Evolutionary conservation across 2,329 filamentous ascomycete species (phyloP), one percentile per base, ranked within the genome.

Genomic region (Fusarium odoratissimum): DNA sequence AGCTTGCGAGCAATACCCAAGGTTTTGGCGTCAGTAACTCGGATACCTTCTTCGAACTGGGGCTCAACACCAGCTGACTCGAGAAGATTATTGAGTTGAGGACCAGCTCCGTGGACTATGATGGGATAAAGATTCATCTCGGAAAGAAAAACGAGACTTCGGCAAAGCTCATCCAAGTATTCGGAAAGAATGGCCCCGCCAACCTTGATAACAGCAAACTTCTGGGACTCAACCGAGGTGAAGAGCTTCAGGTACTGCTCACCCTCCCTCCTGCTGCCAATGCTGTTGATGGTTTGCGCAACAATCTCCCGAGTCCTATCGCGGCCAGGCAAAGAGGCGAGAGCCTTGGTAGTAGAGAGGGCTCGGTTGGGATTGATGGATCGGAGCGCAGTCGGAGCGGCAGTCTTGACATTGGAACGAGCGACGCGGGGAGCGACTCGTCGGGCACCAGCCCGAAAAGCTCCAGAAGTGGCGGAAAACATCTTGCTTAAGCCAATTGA

Each of bases 181-280:
- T 98, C 95, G 68, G 94, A 97, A 78, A 99, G 89, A 79, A 98
- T 98, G 72, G 95, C 96, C 71, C 95, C 96, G 70, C 95, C 96
- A 62, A 98, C 95, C 87, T 99, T 99, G 84, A 99, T 97, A 54
- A 99, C 95, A 75, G 95, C 95, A 82, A 98, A 99, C 80, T 97
- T 95, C 85, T 98, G 95, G 40, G 95, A 97, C 48, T 95, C 96
- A 70, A 98, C 95, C 38, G 95, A 97, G 76, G 93, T 96, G 87
- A 99, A 99, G 82, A 98, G 95, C 75, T 95, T 96, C 67, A 98
- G 91, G 83, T 98, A 98, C 84, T 98, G 95, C 86, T 98, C 94
- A 72, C 97, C 94, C 86, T 99, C 95, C 69, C 95, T 89, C 89
- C 97, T 97, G 72, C 95, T 97, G 71, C 95, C 95, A 81, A 98